These are phyloP conservation scores for Auricularia sp. DNA, from an alignment of 768 basidiomycete species.

Conservation along the genomic window DNA sequence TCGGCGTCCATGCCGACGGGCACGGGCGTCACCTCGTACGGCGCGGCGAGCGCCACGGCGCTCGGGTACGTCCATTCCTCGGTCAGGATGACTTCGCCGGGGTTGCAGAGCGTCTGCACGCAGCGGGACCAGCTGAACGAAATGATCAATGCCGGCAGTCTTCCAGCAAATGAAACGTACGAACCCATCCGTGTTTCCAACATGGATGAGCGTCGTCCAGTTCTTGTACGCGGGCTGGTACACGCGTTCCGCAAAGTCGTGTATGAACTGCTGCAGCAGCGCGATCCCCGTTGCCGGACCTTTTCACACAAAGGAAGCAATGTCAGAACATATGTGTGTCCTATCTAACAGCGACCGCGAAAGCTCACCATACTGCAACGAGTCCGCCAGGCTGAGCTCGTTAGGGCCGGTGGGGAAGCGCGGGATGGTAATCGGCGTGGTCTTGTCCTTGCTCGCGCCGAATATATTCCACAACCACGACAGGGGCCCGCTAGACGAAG, in stretches of 20 bases:
- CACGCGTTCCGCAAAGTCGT: constrained; percentile 43
- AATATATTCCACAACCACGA: constrained; percentile 56
- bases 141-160: too few species aligned
- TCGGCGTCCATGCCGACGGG: constrained; percentile 58
- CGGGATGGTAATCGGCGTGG: constrained; percentile 41
- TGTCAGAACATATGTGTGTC: not conserved
- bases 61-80: constrained; percentile 74
- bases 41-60: constrained; percentile 28
- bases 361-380: constrained; percentile 57
- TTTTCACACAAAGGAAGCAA: constrained; percentile 1
- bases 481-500: constrained; percentile 23
- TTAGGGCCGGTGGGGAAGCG: constrained; percentile 42
- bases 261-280: constrained; percentile 43
- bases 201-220: constrained; percentile 44
- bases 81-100: constrained; percentile 46
- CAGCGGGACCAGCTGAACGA: constrained; percentile 41
- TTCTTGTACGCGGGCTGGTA: constrained; percentile 49
- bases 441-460: constrained; percentile 30
- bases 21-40: constrained; percentile 35
- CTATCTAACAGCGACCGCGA: not conserved
- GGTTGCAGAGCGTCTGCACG: constrained; percentile 51
- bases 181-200: constrained; percentile 62
- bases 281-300: constrained; percentile 42
- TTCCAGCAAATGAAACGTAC: too few species aligned
- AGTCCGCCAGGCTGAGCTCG: constrained; percentile 48